Conservation (phyloP, 805 yeast species). For the Hanseniaspora valbyensis region DNA sequence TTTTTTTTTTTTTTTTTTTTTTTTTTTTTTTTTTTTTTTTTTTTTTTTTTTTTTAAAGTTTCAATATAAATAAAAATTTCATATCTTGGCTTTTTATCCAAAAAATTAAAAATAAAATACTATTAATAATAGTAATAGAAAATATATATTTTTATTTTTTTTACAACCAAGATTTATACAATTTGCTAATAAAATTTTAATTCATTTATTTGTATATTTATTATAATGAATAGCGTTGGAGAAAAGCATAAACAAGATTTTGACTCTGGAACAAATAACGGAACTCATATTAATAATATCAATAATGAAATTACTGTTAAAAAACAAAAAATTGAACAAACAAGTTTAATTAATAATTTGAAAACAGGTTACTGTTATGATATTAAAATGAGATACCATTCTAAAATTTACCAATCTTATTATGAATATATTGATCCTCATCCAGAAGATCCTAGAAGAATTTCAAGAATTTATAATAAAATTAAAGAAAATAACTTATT, state of each 20-base stretch:
- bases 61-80: no score
- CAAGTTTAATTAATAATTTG: slow-evolving; percentile 46
- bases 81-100: no score
- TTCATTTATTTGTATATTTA: no score
- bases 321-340: background rate
- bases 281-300: no score
- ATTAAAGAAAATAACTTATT: slow-evolving; percentile 90
- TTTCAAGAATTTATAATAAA: slow-evolving; percentile 83
- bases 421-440: slow-evolving; percentile 95
- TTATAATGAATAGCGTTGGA: background rate
- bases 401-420: slow-evolving; percentile 82
- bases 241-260: slow-evolving; percentile 1
- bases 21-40: no score
- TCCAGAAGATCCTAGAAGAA: slow-evolving; percentile 96
- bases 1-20: no score
- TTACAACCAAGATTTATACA: no score
- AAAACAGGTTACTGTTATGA: slow-evolving; percentile 94
- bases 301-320: background rate
- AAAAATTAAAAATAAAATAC: no score
- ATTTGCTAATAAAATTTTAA: no score
- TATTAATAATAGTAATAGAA: no score
- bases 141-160: no score
- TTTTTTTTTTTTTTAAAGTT: no score
- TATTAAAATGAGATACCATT: slow-evolving; percentile 94
- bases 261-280: background rate